Evolutionary conservation across 345 rosid genomes (phyloP).

Genomic region (Moringa oleifera): DNA sequence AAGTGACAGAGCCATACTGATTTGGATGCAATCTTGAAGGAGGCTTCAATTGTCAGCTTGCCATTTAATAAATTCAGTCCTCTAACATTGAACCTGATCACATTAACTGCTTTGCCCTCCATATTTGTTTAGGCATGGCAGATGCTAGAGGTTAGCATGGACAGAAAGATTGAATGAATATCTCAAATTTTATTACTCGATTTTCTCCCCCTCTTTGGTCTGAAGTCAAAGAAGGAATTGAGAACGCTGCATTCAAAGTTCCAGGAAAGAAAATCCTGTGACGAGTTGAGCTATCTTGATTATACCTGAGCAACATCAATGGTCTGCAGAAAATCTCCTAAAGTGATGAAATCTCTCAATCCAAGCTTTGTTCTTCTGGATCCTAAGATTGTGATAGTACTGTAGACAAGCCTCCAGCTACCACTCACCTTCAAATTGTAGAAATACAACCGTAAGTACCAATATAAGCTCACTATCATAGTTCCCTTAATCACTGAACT

Average conservation of each 20-base stretch:
- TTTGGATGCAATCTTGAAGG: slow-evolving; percentile 61
- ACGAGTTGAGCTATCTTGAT: no score
- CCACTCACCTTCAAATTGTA: slow-evolving; percentile 53
- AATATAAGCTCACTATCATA: not conserved
- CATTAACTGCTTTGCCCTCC: slow-evolving; percentile 89
- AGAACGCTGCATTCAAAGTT: no score
- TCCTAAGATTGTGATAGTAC: slow-evolving; percentile 75
- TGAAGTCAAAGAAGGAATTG: no score
- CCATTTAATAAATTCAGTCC: slow-evolving; percentile 71
- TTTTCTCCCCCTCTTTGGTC: no score
- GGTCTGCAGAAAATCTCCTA: slow-evolving; percentile 71
- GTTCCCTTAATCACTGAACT: not conserved
- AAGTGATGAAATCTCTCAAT: slow-evolving; percentile 70
- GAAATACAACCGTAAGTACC: slow-evolving; percentile 8
- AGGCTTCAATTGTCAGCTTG: slow-evolving; percentile 66
- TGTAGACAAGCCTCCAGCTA: slow-evolving; percentile 75
- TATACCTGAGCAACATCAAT: slow-evolving; percentile 74
- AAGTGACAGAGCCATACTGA: slow-evolving; percentile 35
- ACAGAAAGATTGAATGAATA: no score
- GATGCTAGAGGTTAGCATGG: not conserved
- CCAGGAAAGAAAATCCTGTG: no score
- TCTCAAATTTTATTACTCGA: no score
- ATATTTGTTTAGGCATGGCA: slow-evolving; percentile 5
- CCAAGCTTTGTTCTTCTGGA: slow-evolving; percentile 82
- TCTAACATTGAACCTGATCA: slow-evolving; percentile 75